Evolutionary conservation across 768 basidiomycete species (phyloP), one percentile per base, ranked within the genome.

Genomic region (Myochromella boudieri): DNA sequence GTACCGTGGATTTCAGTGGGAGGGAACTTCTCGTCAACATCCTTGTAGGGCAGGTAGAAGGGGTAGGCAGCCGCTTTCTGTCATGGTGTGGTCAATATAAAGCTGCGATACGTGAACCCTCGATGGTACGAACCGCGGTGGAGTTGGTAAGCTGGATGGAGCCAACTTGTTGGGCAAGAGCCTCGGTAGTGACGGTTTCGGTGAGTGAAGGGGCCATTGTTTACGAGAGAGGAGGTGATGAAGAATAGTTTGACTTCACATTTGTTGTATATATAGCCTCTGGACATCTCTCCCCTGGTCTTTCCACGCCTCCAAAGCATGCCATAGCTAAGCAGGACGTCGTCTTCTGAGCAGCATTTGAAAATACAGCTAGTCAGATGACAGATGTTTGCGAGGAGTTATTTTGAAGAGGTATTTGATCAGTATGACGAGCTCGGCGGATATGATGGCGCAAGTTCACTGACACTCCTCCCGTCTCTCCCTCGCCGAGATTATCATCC

Each of bases 1-100:
- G 7, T 44, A 78, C 76, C 76, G 44, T 75, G 72, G 28, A 75
- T 57, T 49, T 80, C 61, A 18, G 68, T 72, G 11, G 73, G 74
- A 50, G 74, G 70, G 54, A 72, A 79, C 48, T 78, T 80, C 67
- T 80, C 76, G 27, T 62, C 55, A 0, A 63, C 53, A 46, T 80
- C 74, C 53, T 65, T 76, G 55, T 72, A 59, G 5, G 77, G 79
- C 28, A 60, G 68, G 60, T 80, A 79, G 57, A 67, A 72, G 1
- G 78, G 77, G 52, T 80, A 76, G 8, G 73, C 68, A 14, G 71
- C 68, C 0, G 66, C 73, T 48, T 74, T 40, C 24, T 25, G n/a
- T 4, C 6, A 25, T 14, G 27, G 7, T 37, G n/a, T n/a, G n/a
- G n/a, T n/a, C n/a, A n/a, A 33, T 18, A 20, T 3, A 22, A 31